Conservation (phyloP, 805 yeast species). For the Candida caryicola region DNA sequence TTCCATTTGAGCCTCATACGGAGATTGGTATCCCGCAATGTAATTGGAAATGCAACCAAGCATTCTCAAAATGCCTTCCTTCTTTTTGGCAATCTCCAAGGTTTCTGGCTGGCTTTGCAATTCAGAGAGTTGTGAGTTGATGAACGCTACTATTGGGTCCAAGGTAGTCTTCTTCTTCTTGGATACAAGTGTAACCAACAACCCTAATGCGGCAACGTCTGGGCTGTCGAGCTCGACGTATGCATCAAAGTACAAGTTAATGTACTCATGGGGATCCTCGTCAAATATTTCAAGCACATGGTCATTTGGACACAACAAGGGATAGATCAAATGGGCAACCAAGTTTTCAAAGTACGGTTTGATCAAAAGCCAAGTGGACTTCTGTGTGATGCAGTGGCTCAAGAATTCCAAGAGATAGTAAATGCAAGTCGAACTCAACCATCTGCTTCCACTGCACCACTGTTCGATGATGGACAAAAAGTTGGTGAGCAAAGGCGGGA, state of each 20-base stretch:
- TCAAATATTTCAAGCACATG: conserved; percentile 73
- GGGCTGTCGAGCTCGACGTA: conserved; percentile 63
- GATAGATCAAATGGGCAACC: conserved; percentile 70
- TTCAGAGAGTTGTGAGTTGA: conserved; percentile 45
- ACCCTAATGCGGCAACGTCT: conserved; percentile 74
- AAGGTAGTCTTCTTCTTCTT: conserved; percentile 62
- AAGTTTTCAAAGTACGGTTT: conserved; percentile 64
- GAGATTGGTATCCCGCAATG: conserved; percentile 52
- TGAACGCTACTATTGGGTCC: conserved; percentile 58
- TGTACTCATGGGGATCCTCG: conserved; percentile 84
- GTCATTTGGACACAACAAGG: conserved; percentile 68
- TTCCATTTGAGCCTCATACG: conserved; percentile 64
- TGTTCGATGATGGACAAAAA: conserved; percentile 64
- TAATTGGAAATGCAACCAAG: conserved; percentile 69
- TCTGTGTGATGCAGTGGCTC: conserved; percentile 53
- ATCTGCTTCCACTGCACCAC: conserved; percentile 65
- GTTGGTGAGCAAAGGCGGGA: conserved; percentile 69
- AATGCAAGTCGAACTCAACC: conserved; percentile 68
- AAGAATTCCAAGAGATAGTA: conserved; percentile 56
- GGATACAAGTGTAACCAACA: conserved; percentile 68
- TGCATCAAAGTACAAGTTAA: conserved; percentile 58
- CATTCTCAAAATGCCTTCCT: conserved; percentile 78
- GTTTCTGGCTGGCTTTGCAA: conserved; percentile 36
- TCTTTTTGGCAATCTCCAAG: conserved; percentile 53
- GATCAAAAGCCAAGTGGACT: conserved; percentile 62